Evolutionary conservation across 805 yeast genomes (phyloP).

Genomic region (Yarrowia sp.): DNA sequence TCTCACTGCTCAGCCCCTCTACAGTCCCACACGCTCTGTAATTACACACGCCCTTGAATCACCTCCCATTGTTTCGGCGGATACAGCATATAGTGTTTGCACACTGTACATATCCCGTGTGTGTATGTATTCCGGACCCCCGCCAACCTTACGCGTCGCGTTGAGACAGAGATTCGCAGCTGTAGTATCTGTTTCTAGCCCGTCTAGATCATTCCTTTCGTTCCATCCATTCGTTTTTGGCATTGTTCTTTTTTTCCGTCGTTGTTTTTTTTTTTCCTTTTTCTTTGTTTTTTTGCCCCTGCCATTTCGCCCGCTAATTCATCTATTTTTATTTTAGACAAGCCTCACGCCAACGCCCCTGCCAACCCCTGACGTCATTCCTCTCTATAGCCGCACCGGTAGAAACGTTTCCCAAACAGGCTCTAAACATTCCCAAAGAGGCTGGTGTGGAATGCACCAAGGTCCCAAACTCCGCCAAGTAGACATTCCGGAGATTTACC

Average conservation of each 20-base stretch:
- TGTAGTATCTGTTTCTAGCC: no score
- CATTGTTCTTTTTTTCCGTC: background rate
- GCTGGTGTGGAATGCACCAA: constrained; percentile 5
- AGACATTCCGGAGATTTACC: constrained; percentile 10
- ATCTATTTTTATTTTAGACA: background rate
- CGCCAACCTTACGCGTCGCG: constrained; percentile 27
- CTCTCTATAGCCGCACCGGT: constrained; percentile 5
- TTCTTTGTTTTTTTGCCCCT: background rate
- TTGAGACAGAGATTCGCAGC: background rate
- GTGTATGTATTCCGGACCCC: constrained; percentile 1
- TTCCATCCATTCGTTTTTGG: background rate
- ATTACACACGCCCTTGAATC: background rate
- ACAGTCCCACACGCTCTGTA: no score
- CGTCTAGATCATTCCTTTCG: no score
- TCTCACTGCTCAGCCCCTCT: no score
- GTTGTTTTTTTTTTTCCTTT: background rate
- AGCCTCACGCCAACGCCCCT: constrained; percentile 14
- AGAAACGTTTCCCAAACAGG: constrained; percentile 25
- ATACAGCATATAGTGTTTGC: constrained; percentile 2
- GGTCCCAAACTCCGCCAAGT: background rate
- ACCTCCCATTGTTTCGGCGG: constrained; percentile 7
- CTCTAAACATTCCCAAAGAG: background rate
- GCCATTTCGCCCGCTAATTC: background rate
- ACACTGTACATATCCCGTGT: constrained; percentile 22
- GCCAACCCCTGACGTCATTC: constrained; percentile 25